A percentile compares a stretch with the other conserved stretches of the same genome.
These are phyloP conservation scores for Diplodia intermedia DNA, from an alignment of 2,329 filamentous ascomycete species.

Conservation along the genomic window DNA sequence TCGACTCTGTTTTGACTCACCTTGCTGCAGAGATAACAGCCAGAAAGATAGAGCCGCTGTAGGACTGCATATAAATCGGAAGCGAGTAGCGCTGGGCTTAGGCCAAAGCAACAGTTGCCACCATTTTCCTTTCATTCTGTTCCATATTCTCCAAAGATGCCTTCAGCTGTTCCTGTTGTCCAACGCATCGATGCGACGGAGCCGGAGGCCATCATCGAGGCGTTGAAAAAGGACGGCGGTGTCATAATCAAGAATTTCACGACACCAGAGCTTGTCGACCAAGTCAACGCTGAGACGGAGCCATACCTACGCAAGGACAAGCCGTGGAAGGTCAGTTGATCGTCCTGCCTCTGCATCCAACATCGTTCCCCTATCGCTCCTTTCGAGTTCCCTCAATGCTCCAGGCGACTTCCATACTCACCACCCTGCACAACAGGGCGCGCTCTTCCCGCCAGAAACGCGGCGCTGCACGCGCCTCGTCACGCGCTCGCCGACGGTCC, in stretches of 20 bases:
- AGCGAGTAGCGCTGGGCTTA: neutral
- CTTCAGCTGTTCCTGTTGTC: conserved; percentile 15
- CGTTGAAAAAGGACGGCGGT: conserved; percentile 44
- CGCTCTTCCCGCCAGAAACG: conserved; percentile 38
- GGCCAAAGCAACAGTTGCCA: neutral
- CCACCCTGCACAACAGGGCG: neutral
- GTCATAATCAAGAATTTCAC: conserved; percentile 50
- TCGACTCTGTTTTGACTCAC: neutral
- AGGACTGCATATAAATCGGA: neutral
- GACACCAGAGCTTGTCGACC: conserved; percentile 41
- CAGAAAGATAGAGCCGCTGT: neutral
- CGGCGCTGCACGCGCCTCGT: conserved; percentile 37
- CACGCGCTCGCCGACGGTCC: conserved; percentile 34
- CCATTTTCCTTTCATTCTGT: neutral
- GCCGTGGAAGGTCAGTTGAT: conserved; percentile 37
- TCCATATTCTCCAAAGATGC: neutral
- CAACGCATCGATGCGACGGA: conserved; percentile 12
- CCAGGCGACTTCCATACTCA: neutral
- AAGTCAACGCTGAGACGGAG: conserved; percentile 50
- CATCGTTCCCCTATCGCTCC: neutral
- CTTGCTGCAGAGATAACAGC: neutral
- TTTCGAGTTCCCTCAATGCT: neutral
- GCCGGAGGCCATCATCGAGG: conserved; percentile 21
- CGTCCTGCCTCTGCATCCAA: neutral
- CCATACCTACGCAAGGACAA: conserved; percentile 38